Evolutionary conservation across 192 early-diverging fungal species (phyloP), one percentile per base, ranked within the genome.

Genomic region (Coemansia sp.): DNA sequence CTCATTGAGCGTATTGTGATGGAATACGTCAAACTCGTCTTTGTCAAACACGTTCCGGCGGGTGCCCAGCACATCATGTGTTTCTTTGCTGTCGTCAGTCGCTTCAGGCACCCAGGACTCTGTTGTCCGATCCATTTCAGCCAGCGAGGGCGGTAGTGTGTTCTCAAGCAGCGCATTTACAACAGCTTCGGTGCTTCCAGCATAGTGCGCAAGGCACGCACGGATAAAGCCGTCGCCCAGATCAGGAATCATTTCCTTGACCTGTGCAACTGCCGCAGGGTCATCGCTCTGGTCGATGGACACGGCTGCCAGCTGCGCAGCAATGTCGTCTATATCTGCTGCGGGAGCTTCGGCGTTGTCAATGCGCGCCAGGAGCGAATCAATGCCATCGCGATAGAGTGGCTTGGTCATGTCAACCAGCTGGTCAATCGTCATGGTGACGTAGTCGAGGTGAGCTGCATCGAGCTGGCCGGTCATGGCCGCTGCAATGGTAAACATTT

Each of bases 11-110:
- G 69, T 73, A 9, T 83, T 74, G 53, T 85, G 83, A 25, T 80
- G 68, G 74, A 96, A 93, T 6, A 96, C 84, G 61, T 98, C 94
- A 76, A 97, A 96, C 61, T 93, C 92, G 66, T 98, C 96, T 40
- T 90, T 88, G 73, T 98, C 94, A 77, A 92, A 94, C 28, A 96
- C 82, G 65, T 96, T 98, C 12, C 84, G 76, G 9, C 93, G 87
- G 14, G 44, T 70, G 5, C 73, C 62, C 11, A 96, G 76, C 11
- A 86, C 63, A 14, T 44, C 40, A 4, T 3, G 31, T 25, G 44
- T 59, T 37, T 49, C 18, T 12, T 44, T 37, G 7, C n/a, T 37
- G 57, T 25, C 34, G 15, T 11, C 28, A 18, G 14, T 51, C 2
- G 23, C 49, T 6, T 42, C 42, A 1, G 51, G 52, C 11, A 17